Conservation (phyloP, 2,329 filamentous ascomycete species). For the Talaromyces piceae region DNA sequence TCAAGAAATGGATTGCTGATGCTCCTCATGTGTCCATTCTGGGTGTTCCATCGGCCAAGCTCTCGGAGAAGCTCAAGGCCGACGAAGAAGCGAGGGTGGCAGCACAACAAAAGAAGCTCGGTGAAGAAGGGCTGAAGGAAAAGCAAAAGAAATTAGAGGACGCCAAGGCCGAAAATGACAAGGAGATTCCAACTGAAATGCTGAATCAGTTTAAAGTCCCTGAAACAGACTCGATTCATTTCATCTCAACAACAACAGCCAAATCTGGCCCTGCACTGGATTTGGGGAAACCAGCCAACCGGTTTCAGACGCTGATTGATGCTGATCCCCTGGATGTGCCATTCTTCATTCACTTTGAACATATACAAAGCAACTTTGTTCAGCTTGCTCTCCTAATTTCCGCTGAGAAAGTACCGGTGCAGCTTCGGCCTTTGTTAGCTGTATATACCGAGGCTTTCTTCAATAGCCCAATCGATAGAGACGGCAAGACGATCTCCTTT, state of each 20-base stretch:
- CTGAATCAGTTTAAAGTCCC: conserved; percentile 77
- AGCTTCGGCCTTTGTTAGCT: conserved; percentile 74
- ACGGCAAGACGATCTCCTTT: conserved; percentile 73
- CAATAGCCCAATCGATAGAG: conserved; percentile 72
- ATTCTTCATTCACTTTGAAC: conserved; percentile 93
- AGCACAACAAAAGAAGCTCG: conserved; percentile 69
- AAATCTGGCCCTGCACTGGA: conserved; percentile 69
- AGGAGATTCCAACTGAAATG: conserved; percentile 73
- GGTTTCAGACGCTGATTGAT: conserved; percentile 70
- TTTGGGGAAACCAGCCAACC: conserved; percentile 59
- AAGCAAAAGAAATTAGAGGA: conserved; percentile 68
- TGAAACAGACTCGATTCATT: conserved; percentile 83
- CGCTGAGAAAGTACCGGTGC: conserved; percentile 67
- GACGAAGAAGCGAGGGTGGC: conserved; percentile 74
- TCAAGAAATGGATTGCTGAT: conserved; percentile 77
- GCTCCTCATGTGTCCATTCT: conserved; percentile 82
- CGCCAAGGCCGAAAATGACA: conserved; percentile 83
- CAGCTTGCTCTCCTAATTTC: conserved; percentile 75
- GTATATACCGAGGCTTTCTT: conserved; percentile 92
- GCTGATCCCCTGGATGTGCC: conserved; percentile 56
- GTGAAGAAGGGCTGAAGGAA: conserved; percentile 69
- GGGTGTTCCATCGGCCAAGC: conserved; percentile 71
- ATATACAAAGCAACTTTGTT: conserved; percentile 88
- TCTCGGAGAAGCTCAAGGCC: conserved; percentile 72
- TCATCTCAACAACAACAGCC: conserved; percentile 81